Base-by-base conservation (phyloP, 2,329 filamentous ascomycete genomes). In the Thelonectria blattea region DNA sequence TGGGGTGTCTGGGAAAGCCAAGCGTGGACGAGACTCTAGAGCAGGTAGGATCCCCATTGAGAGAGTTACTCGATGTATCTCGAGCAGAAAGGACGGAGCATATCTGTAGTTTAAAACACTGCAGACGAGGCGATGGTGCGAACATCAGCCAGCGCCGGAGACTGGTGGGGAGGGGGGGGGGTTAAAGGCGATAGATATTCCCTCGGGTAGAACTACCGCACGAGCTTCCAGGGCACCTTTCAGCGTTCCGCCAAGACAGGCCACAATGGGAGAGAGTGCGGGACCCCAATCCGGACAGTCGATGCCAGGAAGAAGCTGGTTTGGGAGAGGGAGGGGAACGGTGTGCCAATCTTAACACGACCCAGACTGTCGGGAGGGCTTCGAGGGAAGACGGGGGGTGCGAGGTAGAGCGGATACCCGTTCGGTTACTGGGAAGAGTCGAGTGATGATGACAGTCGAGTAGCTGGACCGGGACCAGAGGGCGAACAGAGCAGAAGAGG, bases 21-120 rank as follows among this genome's bases (percentile, higher is more conserved):
- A 78, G 70, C 78, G 81, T 72, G 78, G 80, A 72, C 79, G 79
- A 73, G 80, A 75, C 72, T 85, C 81, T 75, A 81, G 70, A 67
- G 73, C 76, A 72, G 81, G 74, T 79, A 81, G 72, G 78, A 82
- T 79, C 78, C 83, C 83, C 84, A 86, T 86, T 83, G 82, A 79
- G 74, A 78, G 68, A 67, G 70, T 62, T 71, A 64, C 68, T 71
- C 68, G 68, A 71, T 56, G 62, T 66, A 60, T 56, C 65, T 70
- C 68, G 68, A 71, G 68, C 61, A 61, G 59, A 52, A 65, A 53
- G 63, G 67, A 59, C 49, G 39, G 56, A 60, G 68, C 68, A 71
- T 71, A 61, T 67, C 67, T 68, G 53, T 47, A 61, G 46, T 49
- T 59, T 45, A 51, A 59, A 56, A 65, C 45, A 65, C 54, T 20